Percentiles rank a stretch among this genome's conserved stretches.
Evolutionary conservation across 371 early-diverging fungal genomes (phyloP).

Genomic region (Mycotypha africana): DNA sequence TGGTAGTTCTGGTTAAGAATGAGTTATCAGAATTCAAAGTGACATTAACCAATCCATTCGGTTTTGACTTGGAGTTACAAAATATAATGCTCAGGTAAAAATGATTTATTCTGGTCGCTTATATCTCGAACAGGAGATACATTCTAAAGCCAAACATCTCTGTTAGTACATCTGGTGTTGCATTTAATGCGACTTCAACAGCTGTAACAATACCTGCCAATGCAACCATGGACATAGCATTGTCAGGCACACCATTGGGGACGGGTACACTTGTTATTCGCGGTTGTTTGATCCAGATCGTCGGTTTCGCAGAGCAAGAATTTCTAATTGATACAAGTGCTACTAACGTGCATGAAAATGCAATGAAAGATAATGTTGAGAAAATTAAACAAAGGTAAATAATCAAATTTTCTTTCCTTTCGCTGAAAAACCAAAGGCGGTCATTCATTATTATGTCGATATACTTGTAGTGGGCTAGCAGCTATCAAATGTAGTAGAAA

Average conservation of each 20-base stretch:
- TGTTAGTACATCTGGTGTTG: slow-evolving; percentile 55
- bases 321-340: slow-evolving; percentile 51
- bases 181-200: slow-evolving; percentile 54
- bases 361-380: too few species aligned
- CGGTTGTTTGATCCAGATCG: slow-evolving; percentile 69
- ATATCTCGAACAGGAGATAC: not conserved
- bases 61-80: slow-evolving; percentile 73
- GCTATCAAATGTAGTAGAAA: too few species aligned
- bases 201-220: slow-evolving; percentile 68
- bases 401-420: too few species aligned
- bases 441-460: too few species aligned
- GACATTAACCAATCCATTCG: slow-evolving; percentile 71
- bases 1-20: slow-evolving; percentile 49
- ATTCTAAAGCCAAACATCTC: too few species aligned
- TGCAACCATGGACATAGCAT: slow-evolving; percentile 51
- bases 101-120: not conserved
- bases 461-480: too few species aligned
- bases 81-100: slow-evolving; percentile 59
- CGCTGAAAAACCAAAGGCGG: too few species aligned
- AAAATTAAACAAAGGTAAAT: too few species aligned
- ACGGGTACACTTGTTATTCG: slow-evolving; percentile 59
- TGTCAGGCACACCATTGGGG: slow-evolving; percentile 64
- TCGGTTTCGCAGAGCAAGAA: slow-evolving; percentile 72
- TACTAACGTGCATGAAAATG: too few species aligned
- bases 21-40: slow-evolving; percentile 72